Evolutionary conservation across 139 green algal species (phyloP).

Genomic region (Picochlorum sp.): DNA sequence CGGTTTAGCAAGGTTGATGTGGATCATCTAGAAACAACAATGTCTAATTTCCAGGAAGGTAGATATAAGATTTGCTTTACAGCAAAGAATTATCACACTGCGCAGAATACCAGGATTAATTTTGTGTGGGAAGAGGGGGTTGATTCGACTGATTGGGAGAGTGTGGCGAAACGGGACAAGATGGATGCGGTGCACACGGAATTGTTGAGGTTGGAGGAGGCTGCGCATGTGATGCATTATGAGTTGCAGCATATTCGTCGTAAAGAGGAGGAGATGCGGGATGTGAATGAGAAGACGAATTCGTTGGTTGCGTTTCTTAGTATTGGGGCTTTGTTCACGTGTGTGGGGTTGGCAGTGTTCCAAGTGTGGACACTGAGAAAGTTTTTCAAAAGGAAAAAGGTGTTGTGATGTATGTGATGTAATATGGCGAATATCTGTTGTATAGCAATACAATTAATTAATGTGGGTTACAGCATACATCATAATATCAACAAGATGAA

Average conservation of each 20-base stretch:
- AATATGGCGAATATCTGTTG: not conserved
- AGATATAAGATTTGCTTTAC: constrained; percentile 89
- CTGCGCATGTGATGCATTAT: constrained; percentile 64
- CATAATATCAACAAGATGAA: not conserved
- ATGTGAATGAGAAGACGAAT: constrained; percentile 91
- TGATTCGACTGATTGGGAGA: constrained; percentile 74
- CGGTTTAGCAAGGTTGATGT: constrained; percentile 19
- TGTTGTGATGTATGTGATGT: constrained; percentile 6
- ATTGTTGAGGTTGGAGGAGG: constrained; percentile 54
- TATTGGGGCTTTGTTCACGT: constrained; percentile 67
- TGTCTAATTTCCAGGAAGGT: constrained; percentile 62
- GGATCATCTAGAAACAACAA: constrained; percentile 58
- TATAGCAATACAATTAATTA: no score
- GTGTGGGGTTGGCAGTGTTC: constrained; percentile 51
- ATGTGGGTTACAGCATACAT: no score
- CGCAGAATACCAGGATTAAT: constrained; percentile 48
- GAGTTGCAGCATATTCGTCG: constrained; percentile 70
- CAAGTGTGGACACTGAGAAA: constrained; percentile 75
- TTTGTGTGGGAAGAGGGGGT: constrained; percentile 85
- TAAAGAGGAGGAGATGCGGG: constrained; percentile 76
- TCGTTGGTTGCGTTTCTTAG: constrained; percentile 70
- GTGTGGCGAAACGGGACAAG: constrained; percentile 91
- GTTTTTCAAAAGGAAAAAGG: constrained; percentile 13
- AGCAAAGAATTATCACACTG: constrained; percentile 45
- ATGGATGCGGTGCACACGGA: constrained; percentile 74